These are phyloP conservation scores for Candida sojae DNA, from an alignment of 1,139 yeast species.

Conservation along the genomic window DNA sequence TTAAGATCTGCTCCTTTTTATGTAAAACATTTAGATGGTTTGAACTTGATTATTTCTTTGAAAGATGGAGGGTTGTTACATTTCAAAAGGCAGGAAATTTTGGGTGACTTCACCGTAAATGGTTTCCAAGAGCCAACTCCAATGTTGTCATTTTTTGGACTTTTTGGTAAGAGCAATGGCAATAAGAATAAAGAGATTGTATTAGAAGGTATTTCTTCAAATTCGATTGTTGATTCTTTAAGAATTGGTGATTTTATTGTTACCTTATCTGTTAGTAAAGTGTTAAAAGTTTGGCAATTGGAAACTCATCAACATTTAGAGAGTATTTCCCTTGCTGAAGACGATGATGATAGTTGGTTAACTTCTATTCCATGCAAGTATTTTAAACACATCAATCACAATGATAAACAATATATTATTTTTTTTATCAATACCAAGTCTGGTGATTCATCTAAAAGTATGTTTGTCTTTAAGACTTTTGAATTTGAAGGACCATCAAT, in stretches of 20 bases:
- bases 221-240: slow-evolving; percentile 34
- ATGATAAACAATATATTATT: slow-evolving; percentile 18
- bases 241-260: slow-evolving; percentile 17
- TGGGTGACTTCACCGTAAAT: slow-evolving; percentile 48
- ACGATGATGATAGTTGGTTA: slow-evolving; percentile 24
- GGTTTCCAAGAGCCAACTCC: slow-evolving; percentile 57
- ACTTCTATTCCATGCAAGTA: slow-evolving; percentile 34
- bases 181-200: slow-evolving; percentile 17
- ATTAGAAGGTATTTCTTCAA: slow-evolving; percentile 32
- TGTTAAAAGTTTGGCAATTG: slow-evolving; percentile 59
- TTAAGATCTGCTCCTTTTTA: slow-evolving; percentile 59
- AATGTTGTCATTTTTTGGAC: slow-evolving; percentile 34
- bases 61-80: slow-evolving; percentile 73
- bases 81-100: slow-evolving; percentile 37
- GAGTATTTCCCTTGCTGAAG: slow-evolving; percentile 17
- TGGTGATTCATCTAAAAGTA: slow-evolving; percentile 18
- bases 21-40: slow-evolving; percentile 46
- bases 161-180: slow-evolving; percentile 25
- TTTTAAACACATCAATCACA: slow-evolving; percentile 19
- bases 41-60: slow-evolving; percentile 54
- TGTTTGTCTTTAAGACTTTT: slow-evolving; percentile 26
- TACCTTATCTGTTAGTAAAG: slow-evolving; percentile 48
- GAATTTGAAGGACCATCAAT: slow-evolving; percentile 22
- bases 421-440: slow-evolving; percentile 11
- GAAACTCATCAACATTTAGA: slow-evolving; percentile 27